Base-by-base conservation (phyloP, 495 filamentous ascomycete species). In the Aspergillus ellipticus region DNA sequence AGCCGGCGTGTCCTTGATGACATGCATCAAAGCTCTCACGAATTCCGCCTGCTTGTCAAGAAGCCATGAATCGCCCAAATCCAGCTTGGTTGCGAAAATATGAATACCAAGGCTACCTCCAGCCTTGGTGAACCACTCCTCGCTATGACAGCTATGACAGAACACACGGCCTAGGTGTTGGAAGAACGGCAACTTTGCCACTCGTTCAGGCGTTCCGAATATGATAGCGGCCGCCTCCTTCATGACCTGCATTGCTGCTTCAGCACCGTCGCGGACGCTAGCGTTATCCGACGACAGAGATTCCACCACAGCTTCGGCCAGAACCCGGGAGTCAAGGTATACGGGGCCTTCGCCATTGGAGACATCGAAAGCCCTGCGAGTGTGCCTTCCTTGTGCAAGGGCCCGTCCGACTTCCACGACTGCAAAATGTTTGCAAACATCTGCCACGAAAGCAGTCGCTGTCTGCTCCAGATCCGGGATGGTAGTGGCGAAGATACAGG, bases 91-190 rank as follows among this genome's bases (percentile, higher is more conserved):
- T 3, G 88, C 82, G 48, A 96, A 75, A 41, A 92, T 79, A 58
- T 90, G 85, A 53, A 99, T 96, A 43, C 95, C 95, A 19, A 93
- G 69, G 35, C 88, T 90, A 15, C 95, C 95, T 54, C 92, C 93
- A 17, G 90, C 85, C 64, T 99, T 99, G 13, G 90, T 89, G 64
- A 92, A 97, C 95, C 95, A 99, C 58, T 97, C 92, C 66, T 97
- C 92, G 60, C 92, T 90, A 56, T 96, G 88, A 66, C 95, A 99
- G 57, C 89, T 89, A 68, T 99, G 95, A 60, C 88, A 91, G 71
- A 97, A 96, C 0, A 84, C 82, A 54, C 84, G 85, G 19, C 86
- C 83, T 10, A 97, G 74, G 63, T 91, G 85, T 56, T 79, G 75
- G 71, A 97, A 99, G 70, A 97, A 91, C 1, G 83, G 81, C 9